Evolutionary conservation across 2,329 filamentous ascomycete species (phyloP), one percentile per base, ranked within the genome.

Genomic region (Ophiostoma triangulosporum): DNA sequence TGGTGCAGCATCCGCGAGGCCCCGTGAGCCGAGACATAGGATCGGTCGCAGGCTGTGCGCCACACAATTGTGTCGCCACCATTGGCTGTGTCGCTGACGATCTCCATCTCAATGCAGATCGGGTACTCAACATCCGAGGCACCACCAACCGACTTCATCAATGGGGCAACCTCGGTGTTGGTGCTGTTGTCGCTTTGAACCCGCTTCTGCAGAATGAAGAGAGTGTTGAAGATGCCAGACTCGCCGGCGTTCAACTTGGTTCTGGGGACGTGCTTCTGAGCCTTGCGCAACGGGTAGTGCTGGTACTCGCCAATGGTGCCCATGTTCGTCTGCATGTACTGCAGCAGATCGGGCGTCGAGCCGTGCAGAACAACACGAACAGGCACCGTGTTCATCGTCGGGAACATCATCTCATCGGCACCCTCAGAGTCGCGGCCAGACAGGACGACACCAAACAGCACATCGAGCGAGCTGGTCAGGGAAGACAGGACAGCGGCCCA

Each of bases 361-460:
- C 87, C 87, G 60, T 93, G 85, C 2, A 95, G 64, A 3, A 90
- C 73, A 1, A 77, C 77, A 11, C 89, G 76, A 7, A 95, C 73
- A 0, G 84, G 78, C 0, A 95, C 81, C 0, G 90, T 95, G 62
- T 95, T 96, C 86, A 96, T 95, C 0, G 86, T 88, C 0, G 90
- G 91, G 61, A 95, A 96, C 63, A 90, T 73, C 12, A 91, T 67
- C 26, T 77, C 66, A 43, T 85, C 77, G 0, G 80, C 77, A 15
- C 78, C 75, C 46, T 86, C 82, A 9, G 80, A 81, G 54, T 93
- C 87, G n/a, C 91, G 78, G 15, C 91, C 90, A 0, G 88, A 89
- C 12, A 95, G 72, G 1, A 96, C 84, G 0, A 87, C 78, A 1
- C 91, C 91, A 62, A 93, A 95, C 0, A 81, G 75, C 4, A 95